These are phyloP conservation scores for Neurospora discreta DNA, from an alignment of 495 filamentous ascomycete genomes.

Conservation along the genomic window DNA sequence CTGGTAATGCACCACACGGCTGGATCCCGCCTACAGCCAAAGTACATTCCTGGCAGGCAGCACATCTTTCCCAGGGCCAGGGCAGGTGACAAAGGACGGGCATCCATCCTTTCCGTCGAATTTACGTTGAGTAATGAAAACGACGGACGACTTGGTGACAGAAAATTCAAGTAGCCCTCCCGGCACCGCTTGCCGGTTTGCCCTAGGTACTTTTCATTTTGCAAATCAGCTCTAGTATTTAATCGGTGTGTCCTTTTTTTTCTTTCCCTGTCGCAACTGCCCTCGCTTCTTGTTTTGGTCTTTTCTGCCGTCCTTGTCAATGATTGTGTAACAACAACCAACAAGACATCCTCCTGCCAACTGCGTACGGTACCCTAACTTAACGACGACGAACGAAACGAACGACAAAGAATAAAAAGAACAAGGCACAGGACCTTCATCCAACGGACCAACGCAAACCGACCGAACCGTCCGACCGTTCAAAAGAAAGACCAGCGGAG, in stretches of 20 bases:
- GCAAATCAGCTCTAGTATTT: background rate
- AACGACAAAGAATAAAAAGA: background rate
- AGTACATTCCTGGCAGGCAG: background rate
- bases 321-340: background rate
- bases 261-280: background rate
- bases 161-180: background rate
- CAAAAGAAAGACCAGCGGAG: background rate
- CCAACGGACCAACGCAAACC: background rate
- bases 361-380: background rate
- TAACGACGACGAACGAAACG: background rate
- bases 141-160: background rate
- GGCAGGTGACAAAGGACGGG: conserved; percentile 5
- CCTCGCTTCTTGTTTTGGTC: background rate
- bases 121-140: conserved; percentile 3
- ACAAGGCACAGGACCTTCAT: background rate
- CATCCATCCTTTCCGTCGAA: background rate
- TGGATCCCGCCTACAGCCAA: background rate
- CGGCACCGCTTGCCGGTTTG: background rate
- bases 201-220: background rate
- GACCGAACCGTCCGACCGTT: background rate
- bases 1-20: background rate
- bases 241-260: background rate
- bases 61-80: background rate
- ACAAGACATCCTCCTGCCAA: background rate
- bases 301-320: background rate